Conservation (phyloP, 2,329 filamentous ascomycete species). For the Alternaria sp. region DNA sequence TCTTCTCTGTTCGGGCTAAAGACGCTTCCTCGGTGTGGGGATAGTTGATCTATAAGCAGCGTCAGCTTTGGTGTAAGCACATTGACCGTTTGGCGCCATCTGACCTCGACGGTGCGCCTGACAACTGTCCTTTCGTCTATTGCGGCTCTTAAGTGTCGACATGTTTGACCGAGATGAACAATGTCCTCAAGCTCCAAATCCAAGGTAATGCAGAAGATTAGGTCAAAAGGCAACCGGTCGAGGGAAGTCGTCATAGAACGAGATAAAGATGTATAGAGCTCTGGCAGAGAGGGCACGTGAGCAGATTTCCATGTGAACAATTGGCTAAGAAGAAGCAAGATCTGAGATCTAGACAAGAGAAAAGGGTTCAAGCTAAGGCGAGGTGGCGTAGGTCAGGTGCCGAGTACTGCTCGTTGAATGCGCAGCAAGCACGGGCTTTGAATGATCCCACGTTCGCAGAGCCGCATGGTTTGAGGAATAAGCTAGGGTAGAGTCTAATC, state of each 20-base stretch:
- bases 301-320: background rate
- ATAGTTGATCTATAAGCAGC: conserved; percentile 46
- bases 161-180: conserved; percentile 62
- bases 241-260: conserved; percentile 43
- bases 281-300: background rate
- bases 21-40: conserved; percentile 54
- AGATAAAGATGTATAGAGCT: background rate
- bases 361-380: background rate
- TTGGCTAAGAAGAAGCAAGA: background rate
- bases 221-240: conserved; percentile 65
- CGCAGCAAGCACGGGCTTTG: background rate
- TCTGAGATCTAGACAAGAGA: background rate
- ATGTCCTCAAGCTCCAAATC: conserved; percentile 65
- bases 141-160: conserved; percentile 58
- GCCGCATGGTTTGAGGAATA: background rate
- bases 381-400: background rate
- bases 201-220: conserved; percentile 65
- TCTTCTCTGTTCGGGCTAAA: conserved; percentile 44
- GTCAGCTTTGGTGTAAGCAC: conserved; percentile 14
- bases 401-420: background rate
- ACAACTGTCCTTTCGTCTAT: conserved; percentile 64
- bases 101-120: conserved; percentile 64
- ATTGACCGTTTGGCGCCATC: conserved; percentile 7
- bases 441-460: background rate
- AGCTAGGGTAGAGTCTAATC: background rate